Conservation (phyloP, 352 stramenopile genomes). For the Sclerospora graminicola region DNA sequence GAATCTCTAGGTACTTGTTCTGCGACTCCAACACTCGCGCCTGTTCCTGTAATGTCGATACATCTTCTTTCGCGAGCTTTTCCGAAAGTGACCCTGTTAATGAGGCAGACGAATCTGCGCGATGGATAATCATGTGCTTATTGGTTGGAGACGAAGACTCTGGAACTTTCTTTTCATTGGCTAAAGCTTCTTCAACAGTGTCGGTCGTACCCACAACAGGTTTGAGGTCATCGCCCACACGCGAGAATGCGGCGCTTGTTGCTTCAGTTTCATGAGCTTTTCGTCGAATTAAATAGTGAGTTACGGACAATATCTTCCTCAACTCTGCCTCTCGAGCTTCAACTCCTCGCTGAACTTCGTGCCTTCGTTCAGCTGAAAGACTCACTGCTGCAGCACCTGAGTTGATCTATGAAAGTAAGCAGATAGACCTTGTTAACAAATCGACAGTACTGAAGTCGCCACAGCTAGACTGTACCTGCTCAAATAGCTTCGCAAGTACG, state of each 20-base stretch:
- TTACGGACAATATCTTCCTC: constrained; percentile 74
- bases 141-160: constrained; percentile 11
- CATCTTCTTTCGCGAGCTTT: constrained; percentile 44
- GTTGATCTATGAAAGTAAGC: constrained; percentile 52
- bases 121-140: constrained; percentile 20
- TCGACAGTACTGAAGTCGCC: not conserved
- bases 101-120: constrained; percentile 30
- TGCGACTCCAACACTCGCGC: constrained; percentile 75
- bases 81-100: constrained; percentile 36
- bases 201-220: constrained; percentile 12
- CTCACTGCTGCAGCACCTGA: constrained; percentile 69
- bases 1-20: constrained; percentile 83
- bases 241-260: too few relatives aligned
- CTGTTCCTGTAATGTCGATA: constrained; percentile 66
- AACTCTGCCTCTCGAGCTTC: constrained; percentile 77
- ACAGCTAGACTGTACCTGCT: constrained; percentile 37
- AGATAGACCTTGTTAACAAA: not conserved
- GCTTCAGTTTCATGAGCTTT: too few relatives aligned
- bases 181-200: constrained; percentile 22
- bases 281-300: constrained; percentile 68
- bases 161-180: constrained; percentile 13
- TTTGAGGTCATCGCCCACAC: constrained; percentile 38
- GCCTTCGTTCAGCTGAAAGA: constrained; percentile 72
- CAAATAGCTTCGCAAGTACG: constrained; percentile 68
- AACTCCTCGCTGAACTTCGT: constrained; percentile 81